Percentiles rank a stretch among this genome's conserved stretches.
Conservation (phyloP, 352 stramenopile genomes). For the Phytophthora lateralis region DNA sequence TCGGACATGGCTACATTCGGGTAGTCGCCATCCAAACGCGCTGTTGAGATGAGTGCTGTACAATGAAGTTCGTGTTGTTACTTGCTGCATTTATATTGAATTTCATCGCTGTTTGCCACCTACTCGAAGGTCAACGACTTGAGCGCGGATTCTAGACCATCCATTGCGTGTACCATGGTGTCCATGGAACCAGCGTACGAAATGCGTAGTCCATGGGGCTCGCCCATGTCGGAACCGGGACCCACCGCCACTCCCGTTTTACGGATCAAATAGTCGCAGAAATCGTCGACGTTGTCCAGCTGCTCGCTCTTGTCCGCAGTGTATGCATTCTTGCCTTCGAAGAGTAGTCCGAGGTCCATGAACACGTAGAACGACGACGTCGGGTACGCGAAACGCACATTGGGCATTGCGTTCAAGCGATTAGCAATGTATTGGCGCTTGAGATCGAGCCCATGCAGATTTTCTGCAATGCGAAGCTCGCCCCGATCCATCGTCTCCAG, state of each 20-base stretch:
- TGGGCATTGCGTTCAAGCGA: conserved; percentile 78
- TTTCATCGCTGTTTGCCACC: not conserved
- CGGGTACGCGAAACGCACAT: conserved; percentile 84
- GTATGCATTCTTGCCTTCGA: conserved; percentile 55
- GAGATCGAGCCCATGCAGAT: conserved; percentile 55
- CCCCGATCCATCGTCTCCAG: conserved; percentile 52
- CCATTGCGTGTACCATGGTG: conserved; percentile 62
- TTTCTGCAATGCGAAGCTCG: conserved; percentile 52
- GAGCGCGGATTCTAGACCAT: conserved; percentile 60
- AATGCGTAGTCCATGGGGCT: conserved; percentile 91
- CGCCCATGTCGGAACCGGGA: conserved; percentile 95
- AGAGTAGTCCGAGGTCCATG: conserved; percentile 85
- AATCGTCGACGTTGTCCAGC: conserved; percentile 58
- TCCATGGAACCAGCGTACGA: conserved; percentile 96
- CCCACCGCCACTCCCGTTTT: conserved; percentile 93
- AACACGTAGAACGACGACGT: conserved; percentile 95
- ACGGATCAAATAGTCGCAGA: conserved; percentile 93
- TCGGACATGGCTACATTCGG: not conserved
- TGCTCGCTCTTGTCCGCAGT: conserved; percentile 35
- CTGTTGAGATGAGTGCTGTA: not conserved
- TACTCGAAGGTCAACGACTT: conserved; percentile 53
- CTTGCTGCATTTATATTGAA: not conserved
- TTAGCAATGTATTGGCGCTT: conserved; percentile 93
- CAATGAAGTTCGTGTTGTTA: not conserved
- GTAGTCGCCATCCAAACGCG: not conserved